Conservation (phyloP, 257 asterid genomes). For the Ehretia macrophylla region DNA sequence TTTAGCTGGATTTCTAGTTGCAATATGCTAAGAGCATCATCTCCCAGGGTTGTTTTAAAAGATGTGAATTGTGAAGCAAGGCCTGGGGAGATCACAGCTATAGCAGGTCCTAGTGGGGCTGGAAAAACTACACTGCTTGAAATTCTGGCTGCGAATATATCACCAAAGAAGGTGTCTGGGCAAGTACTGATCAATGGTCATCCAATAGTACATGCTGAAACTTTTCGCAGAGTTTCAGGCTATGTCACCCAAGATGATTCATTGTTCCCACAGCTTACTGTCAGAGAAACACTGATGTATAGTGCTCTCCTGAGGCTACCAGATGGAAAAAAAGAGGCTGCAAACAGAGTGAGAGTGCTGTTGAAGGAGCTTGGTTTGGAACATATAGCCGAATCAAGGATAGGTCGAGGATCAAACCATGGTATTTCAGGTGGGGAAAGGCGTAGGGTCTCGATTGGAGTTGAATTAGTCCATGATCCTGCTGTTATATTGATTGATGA, state of each 20-base stretch:
- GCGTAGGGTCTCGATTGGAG: constrained; percentile 83
- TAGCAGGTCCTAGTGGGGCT: constrained; percentile 94
- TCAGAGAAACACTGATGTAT: constrained; percentile 68
- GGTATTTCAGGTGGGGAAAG: constrained; percentile 88
- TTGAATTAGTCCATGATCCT: constrained; percentile 75
- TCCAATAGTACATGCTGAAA: constrained; percentile 25
- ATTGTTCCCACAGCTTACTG: constrained; percentile 70
- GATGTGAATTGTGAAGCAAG: constrained; percentile 57
- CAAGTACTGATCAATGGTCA: constrained; percentile 45
- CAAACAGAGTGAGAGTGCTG: constrained; percentile 34
- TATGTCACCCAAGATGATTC: constrained; percentile 81
- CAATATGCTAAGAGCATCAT: constrained; percentile 9
- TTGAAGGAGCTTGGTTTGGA: constrained; percentile 72
- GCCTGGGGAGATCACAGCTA: constrained; percentile 74
- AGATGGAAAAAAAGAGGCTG: constrained; percentile 30
- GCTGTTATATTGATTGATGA: constrained; percentile 64
- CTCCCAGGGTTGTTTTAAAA: constrained; percentile 44
- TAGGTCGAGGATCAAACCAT: constrained; percentile 49
- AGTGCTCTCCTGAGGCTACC: constrained; percentile 68
- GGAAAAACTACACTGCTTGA: constrained; percentile 80
- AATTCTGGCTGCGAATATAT: constrained; percentile 59
- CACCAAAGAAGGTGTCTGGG: constrained; percentile 50
- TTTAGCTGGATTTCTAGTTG: constrained; percentile 21
- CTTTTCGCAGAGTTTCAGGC: constrained; percentile 52
- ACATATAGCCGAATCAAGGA: constrained; percentile 44